Percentiles rank a stretch among this genome's conserved stretches.
phyloP scores from a whole-genome alignment of 169 alveolate species.

The Cryptosporidium tyzzeri region DNA sequence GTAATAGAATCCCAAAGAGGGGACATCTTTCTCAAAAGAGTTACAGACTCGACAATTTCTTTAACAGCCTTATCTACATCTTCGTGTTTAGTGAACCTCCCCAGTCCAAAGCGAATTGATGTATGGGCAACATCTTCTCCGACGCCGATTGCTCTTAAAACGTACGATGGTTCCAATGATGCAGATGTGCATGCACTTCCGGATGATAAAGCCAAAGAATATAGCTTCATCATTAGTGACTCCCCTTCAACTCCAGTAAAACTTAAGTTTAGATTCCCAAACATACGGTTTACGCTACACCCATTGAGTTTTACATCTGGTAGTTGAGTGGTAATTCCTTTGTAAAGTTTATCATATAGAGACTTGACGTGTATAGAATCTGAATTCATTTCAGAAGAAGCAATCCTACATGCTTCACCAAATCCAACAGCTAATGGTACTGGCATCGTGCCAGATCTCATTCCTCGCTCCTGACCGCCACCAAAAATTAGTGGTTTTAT shows the following conservation, averaged over 20 bases:
- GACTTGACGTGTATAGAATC: constrained; percentile 90
- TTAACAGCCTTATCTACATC: constrained; percentile 91
- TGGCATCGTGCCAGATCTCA: constrained; percentile 96
- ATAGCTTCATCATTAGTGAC: constrained; percentile 89
- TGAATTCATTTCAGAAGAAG: constrained; percentile 92
- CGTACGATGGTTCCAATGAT: constrained; percentile 90
- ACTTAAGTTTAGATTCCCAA: constrained; percentile 95
- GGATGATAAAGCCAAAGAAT: constrained; percentile 89
- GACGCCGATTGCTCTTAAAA: constrained; percentile 95
- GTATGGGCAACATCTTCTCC: constrained; percentile 98
- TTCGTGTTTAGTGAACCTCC: constrained; percentile 95
- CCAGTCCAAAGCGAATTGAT: constrained; percentile 96
- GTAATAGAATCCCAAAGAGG: constrained; percentile 93
- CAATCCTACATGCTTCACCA: constrained; percentile 96
- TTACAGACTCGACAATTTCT: constrained; percentile 85
- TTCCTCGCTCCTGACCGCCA: constrained; percentile 99
- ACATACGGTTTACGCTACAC: constrained; percentile 80
- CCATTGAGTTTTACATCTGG: constrained; percentile 80
- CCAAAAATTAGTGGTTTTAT: constrained; percentile 96
- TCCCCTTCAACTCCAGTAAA: constrained; percentile 96
- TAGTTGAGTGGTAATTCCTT: constrained; percentile 56
- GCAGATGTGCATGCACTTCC: constrained; percentile 88
- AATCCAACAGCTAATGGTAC: constrained; percentile 95
- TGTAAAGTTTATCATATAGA: constrained; percentile 83
- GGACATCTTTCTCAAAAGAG: constrained; percentile 88